These are phyloP conservation scores for Juncus effusus DNA, from an alignment of 176 grass and related monocot genomes.

Conservation along the genomic window DNA sequence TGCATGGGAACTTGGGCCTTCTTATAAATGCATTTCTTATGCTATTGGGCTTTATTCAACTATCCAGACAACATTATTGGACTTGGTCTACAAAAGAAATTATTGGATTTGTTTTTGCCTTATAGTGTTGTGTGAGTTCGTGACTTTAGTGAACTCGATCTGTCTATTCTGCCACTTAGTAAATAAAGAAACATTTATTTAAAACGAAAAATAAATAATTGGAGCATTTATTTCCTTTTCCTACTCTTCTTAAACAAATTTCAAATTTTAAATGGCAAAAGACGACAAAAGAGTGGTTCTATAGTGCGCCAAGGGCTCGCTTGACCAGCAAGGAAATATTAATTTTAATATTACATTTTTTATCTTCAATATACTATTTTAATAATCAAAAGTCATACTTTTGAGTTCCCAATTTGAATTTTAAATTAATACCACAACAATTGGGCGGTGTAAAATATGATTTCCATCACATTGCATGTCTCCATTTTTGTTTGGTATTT, in stretches of 20 bases:
- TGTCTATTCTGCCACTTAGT: too few relatives aligned
- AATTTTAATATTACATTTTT: constrained; percentile 27
- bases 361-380: constrained; percentile 11
- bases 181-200: too few relatives aligned
- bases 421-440: constrained; percentile 35
- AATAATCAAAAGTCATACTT: constrained; percentile 40
- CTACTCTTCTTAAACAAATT: background rate
- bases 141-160: too few relatives aligned
- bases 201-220: too few relatives aligned
- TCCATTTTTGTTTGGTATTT: constrained; percentile 25
- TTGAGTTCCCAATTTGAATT: constrained; percentile 50
- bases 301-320: constrained; percentile 50
- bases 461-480: constrained; percentile 30
- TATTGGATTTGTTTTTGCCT: too few relatives aligned
- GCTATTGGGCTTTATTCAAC: too few relatives aligned
- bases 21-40: too few relatives aligned
- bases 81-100: too few relatives aligned
- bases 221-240: too few relatives aligned
- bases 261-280: constrained; percentile 10
- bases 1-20: too few relatives aligned
- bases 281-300: constrained; percentile 34
- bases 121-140: too few relatives aligned
- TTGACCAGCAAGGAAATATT: constrained; percentile 27
- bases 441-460: constrained; percentile 34
- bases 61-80: too few relatives aligned